Evolutionary conservation across 352 stramenopile species (phyloP).

Genomic region (Pythium aquatile): DNA sequence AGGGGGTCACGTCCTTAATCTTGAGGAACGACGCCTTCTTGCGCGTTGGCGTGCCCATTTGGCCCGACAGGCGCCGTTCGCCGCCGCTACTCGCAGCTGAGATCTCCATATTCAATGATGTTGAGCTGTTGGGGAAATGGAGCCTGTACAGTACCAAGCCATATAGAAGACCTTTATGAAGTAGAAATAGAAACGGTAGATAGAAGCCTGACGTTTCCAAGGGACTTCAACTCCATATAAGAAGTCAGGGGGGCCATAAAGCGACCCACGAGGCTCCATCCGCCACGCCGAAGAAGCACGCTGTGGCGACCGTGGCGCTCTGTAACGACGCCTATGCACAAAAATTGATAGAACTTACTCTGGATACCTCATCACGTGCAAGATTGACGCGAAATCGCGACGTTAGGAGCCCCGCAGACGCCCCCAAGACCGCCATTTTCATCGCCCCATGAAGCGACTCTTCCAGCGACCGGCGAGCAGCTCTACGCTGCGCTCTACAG

Average conservation of each 20-base stretch:
- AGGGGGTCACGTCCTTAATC: slow-evolving; percentile 71
- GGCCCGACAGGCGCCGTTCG: slow-evolving; percentile 19
- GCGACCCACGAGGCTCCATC: neutral
- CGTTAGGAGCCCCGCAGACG: neutral
- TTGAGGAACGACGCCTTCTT: slow-evolving; percentile 63
- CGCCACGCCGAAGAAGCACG: neutral
- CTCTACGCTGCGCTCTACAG: slow-evolving; percentile 17
- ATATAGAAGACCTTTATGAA: slow-evolving; percentile 6
- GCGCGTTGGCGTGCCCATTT: slow-evolving; percentile 30
- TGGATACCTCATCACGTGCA: neutral
- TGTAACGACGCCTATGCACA: neutral
- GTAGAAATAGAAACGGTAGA: slow-evolving; percentile 16
- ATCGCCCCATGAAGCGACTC: slow-evolving; percentile 44
- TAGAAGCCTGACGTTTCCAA: slow-evolving; percentile 8
- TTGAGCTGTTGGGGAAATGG: neutral
- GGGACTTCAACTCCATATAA: slow-evolving; percentile 4
- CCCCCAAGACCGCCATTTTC: neutral
- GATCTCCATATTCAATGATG: slow-evolving; percentile 12
- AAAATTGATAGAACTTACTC: neutral
- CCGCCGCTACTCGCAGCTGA: neutral
- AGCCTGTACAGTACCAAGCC: neutral
- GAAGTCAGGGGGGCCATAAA: neutral
- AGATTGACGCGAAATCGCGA: slow-evolving; percentile 1
- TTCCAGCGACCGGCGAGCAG: slow-evolving; percentile 42
- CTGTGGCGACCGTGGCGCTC: neutral